Base-by-base conservation (phyloP, 768 basidiomycete genomes). In the Boletus rex-veris region DNA sequence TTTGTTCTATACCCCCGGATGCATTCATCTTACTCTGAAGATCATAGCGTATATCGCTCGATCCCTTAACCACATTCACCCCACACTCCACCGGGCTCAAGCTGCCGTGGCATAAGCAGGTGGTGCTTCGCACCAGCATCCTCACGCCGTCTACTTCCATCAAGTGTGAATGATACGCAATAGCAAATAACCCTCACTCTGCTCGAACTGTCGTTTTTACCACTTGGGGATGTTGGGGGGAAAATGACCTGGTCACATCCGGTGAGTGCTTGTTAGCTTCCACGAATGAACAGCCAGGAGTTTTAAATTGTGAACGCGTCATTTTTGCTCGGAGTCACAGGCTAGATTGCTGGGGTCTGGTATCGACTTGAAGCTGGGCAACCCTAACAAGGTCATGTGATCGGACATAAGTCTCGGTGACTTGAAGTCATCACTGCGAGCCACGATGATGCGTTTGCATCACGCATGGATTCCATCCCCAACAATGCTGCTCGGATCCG, bases 91-190 rank as follows among this genome's bases (percentile, higher is more conserved):
- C 24, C 5, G 8, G 28, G n/a, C 21, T 26, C n/a, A 19, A n/a
- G 1, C 19, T 53, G 45, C 38, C n/a, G 33, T 37, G 40, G 16
- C 49, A 38, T 16, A 28, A 24, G 21, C 18, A 30, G 14, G 33
- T 19, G 33, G 28, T 1, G 4, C 14, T 15, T 21, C 10, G 6
- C 19, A 7, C 45, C 21, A 55, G 21, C 28, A 31, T 19, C 40
- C 47, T 45, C 33, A 40, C 33, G 16, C 24, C 45, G 40, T 38
- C 37, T 38, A 16, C 37, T 19, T n/a, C 18, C 15, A 30, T 28
- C 19, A 39, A 49, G 24, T 33, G n/a, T 30, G 28, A 19, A 30
- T 35, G 60, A 48, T 50, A 54, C 52, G 45, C 6, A 33, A 30
- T 39, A 19, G 14, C 36, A 19, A 2, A 37, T 7, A 33, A 21